Evolutionary conservation across 176 grass and related monocot genomes (phyloP), one percentile per base, ranked within the genome.

Genomic region (Calamus simplicifolius): DNA sequence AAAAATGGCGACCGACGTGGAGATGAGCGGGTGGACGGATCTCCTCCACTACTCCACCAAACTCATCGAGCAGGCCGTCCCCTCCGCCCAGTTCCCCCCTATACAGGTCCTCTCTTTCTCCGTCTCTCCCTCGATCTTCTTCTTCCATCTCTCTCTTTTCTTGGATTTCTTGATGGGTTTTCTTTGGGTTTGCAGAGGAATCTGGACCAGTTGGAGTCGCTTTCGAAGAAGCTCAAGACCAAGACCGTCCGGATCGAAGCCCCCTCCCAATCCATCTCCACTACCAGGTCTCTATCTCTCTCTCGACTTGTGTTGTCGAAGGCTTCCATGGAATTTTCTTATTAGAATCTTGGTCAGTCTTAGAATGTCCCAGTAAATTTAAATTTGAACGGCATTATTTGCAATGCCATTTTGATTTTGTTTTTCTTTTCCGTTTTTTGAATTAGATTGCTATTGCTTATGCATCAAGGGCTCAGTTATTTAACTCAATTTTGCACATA

Each of bases 161-260:
- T 5, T 38, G 3, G 19, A 19, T 6, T 35, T 35, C 31, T 35
- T 5, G 31, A 35, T 35, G 31, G 31, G 6, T 35, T 35, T 35
- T 35, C 59, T 71, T 56, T 14, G 75, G 31, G 6, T 64, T 27
- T 63, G 66, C 81, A 88, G 87, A 88, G 93, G 78, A 98, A 81
- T 64, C 58, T 92, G 63, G 84, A 98, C 63, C 93, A 88, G 69
- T 78, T 98, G 51, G 93, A 98, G 81, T 75, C 73, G 69, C 81
- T 98, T 25, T 98, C 93, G 69, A 92, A 85, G 58, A 98, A 92
- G 63, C 93, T 98, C 67, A 92, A 98, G 66, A 74, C 87, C 69
- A 92, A 85, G 83, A 98, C 93, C 29, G 75, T 97, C 66, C 83
- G 84, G 16, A 75, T 75, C n/a, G 84, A 97, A 68, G 84, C 81